Evolutionary conservation across 2,329 filamentous ascomycete species (phyloP), one percentile per base, ranked within the genome.

Genomic region (Aspergillus niger): DNA sequence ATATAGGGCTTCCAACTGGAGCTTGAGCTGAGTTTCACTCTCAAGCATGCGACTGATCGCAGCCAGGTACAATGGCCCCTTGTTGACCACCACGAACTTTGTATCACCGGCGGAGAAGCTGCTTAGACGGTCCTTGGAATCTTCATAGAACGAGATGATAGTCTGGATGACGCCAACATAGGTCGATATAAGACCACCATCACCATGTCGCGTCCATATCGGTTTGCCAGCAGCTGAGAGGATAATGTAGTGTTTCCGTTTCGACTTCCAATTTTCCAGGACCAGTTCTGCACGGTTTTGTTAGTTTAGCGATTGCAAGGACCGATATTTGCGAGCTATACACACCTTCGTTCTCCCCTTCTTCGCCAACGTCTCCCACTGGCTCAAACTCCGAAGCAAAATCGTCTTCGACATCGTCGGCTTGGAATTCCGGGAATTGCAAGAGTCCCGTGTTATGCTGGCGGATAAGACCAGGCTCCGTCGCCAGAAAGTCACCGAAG

Each of bases 91-190:
- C 26, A 97, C 91, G 68, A 99, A 98, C 60, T 91, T 89, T 26
- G 91, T 88, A 56, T 88, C 85, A 13, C 90, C 92, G n/a, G 95
- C 93, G 2, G 89, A 92, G 73, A 99, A 99, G 13, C 89, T 89
- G 65, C 86, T 86, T 10, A 99, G 82, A 0, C 85, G 86, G 72
- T 97, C 91, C 58, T 90, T 85, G 8, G 89, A 85, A 49, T 88
- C 88, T 73, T 97, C 90, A 72, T 96, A 98, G 74, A 97, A 97
- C 1, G 95, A 98, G 63, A 99, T 97, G 68, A 99, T 94, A 47
- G 95, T 99, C 74, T 98, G 95, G 2, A 97, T 89, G 17, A 99
- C 89, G 43, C 95, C 95, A 74, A 98, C 94, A 69, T 95, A 97
- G 54, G 91, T 90, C 69, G 96, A 97, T 72, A 98, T 92, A 47